These are phyloP conservation scores for Selaginella tamariscina DNA, from an alignment of 75 land plant species.

Conservation along the genomic window DNA sequence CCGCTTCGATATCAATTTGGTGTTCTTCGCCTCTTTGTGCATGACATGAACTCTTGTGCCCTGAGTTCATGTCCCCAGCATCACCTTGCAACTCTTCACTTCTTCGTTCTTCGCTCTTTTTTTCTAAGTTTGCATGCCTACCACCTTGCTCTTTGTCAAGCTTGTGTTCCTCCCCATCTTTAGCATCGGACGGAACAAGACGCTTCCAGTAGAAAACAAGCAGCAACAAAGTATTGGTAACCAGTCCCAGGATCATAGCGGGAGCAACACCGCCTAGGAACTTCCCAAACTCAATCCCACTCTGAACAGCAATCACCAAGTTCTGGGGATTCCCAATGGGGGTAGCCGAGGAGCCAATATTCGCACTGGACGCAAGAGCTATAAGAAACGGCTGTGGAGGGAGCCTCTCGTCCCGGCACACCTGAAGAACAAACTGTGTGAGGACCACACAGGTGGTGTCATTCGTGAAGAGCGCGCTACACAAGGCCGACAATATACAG, in stretches of 20 bases:
- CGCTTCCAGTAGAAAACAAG: slow-evolving; percentile 3
- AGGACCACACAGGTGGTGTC: slow-evolving; percentile 7
- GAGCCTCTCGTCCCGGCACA: background rate
- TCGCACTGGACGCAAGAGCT: slow-evolving; percentile 8
- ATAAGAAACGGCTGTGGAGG: background rate
- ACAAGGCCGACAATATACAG: background rate
- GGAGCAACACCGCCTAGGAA: background rate
- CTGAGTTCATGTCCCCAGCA: background rate
- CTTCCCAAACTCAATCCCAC: slow-evolving; percentile 3
- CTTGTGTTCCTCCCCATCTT: background rate
- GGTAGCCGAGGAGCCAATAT: slow-evolving; percentile 11
- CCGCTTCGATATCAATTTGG: background rate
- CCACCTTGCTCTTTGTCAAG: background rate
- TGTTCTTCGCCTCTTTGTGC: background rate
- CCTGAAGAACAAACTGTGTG: slow-evolving; percentile 2
- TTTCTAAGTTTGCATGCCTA: background rate
- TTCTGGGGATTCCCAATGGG: slow-evolving; percentile 12
- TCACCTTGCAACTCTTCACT: background rate
- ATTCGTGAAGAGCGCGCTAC: slow-evolving; percentile 9
- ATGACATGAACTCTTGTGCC: background rate
- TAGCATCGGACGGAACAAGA: background rate
- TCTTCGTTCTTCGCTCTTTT: background rate
- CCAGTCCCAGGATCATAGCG: slow-evolving; percentile 6
- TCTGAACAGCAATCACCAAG: slow-evolving; percentile 9
- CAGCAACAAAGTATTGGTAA: background rate